phyloP scores from a whole-genome alignment of 2,329 filamentous ascomycete species.

The Sclerotinia subarctica region DNA sequence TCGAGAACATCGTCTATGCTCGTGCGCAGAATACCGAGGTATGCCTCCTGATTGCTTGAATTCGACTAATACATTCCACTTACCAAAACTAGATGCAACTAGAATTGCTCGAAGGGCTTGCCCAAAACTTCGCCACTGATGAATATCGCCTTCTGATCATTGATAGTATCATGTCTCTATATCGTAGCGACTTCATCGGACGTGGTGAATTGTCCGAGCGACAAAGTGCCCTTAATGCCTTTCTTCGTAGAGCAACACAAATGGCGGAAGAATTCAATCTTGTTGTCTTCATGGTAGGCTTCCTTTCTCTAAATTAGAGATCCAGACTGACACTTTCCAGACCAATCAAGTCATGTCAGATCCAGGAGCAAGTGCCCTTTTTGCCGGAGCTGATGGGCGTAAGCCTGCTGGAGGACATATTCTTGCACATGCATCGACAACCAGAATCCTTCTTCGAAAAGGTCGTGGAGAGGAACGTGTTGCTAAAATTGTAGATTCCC shows the following conservation, averaged over 20 bases:
- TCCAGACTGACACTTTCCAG: constrained; percentile 37
- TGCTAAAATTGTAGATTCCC: constrained; percentile 65
- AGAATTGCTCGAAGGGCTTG: constrained; percentile 59
- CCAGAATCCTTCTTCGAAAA: constrained; percentile 63
- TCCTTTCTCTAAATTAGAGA: not conserved
- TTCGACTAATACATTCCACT: not conserved
- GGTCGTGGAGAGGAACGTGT: constrained; percentile 67
- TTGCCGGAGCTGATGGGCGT: constrained; percentile 64
- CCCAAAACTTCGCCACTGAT: constrained; percentile 58
- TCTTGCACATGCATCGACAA: constrained; percentile 66
- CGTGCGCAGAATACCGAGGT: constrained; percentile 62
- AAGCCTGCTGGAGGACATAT: constrained; percentile 67
- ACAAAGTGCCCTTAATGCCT: constrained; percentile 65
- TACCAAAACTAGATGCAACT: constrained; percentile 49
- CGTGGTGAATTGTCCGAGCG: constrained; percentile 66
- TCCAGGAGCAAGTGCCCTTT: constrained; percentile 64
- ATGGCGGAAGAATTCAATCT: constrained; percentile 71
- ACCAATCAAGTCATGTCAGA: constrained; percentile 72
- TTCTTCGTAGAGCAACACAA: constrained; percentile 60
- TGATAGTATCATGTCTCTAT: constrained; percentile 68
- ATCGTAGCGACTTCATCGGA: constrained; percentile 64
- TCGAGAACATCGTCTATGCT: constrained; percentile 66
- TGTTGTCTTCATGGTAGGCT: constrained; percentile 57
- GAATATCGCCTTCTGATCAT: constrained; percentile 65
- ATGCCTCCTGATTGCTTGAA: constrained; percentile 5